Conservation (phyloP, 768 basidiomycete species). For the Trametes maxima region DNA sequence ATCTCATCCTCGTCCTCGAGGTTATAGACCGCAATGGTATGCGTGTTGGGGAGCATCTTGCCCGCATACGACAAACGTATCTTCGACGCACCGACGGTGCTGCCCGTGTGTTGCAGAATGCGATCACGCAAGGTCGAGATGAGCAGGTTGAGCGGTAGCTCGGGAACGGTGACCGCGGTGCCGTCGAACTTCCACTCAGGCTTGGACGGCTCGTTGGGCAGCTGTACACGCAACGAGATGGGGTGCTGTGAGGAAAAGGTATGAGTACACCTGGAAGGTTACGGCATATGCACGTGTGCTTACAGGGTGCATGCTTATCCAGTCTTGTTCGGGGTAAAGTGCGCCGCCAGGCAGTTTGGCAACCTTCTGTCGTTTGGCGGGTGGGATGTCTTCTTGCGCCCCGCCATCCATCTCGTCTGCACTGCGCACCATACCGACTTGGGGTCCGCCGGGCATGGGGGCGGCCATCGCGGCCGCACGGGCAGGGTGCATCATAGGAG, state of each 20-base stretch:
- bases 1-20: conserved; percentile 89
- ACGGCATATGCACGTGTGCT: conserved; percentile 29
- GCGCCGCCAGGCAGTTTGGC: conserved; percentile 85
- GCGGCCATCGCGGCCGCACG: conserved; percentile 47
- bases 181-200: conserved; percentile 96
- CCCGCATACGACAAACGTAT: conserved; percentile 79
- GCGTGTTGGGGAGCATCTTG: conserved; percentile 87
- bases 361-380: conserved; percentile 86
- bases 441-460: conserved; percentile 47
- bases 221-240: conserved; percentile 80
- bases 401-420: conserved; percentile 81
- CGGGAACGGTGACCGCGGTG: conserved; percentile 70
- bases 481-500: conserved; percentile 35
- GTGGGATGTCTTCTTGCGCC: conserved; percentile 61
- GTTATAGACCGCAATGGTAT: conserved; percentile 85
- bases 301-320: conserved; percentile 88
- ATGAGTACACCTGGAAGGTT: conserved; percentile 1
- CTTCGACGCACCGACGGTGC: conserved; percentile 75
- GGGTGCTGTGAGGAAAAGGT: conserved; percentile 57
- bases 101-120: conserved; percentile 77
- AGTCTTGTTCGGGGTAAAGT: conserved; percentile 85
- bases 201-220: conserved; percentile 80
- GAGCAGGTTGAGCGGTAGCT: conserved; percentile 80
- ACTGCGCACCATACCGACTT: conserved; percentile 72
- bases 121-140: conserved; percentile 91